Base-by-base conservation (phyloP, 306 rosid genomes). In the Cajanus cajan region DNA sequence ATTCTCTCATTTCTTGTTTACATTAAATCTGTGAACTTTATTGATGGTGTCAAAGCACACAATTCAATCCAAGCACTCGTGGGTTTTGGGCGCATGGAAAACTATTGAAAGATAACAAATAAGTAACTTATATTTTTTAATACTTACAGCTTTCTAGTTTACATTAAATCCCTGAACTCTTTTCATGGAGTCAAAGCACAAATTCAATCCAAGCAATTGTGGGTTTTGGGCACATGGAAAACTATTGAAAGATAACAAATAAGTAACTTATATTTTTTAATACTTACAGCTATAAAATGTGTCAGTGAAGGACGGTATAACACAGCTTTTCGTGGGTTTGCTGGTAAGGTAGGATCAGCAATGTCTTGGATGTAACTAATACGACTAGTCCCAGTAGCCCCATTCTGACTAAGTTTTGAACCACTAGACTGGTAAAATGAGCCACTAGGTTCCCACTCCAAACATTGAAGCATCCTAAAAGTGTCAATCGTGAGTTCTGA, bases 381-480 rank as follows among this genome's bases (percentile, higher is more conserved):
- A 77, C 95, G 92, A 79, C 87, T 82, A 47, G 88, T 40, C 71
- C 84, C 94, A 16, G 90, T 68, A 36, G 87, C 78, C 68, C 96
- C 98, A 82, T 88, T 90, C 78, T 85, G 98, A 79, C 88, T 28
- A 79, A 66, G 88, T 80, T 89, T 95, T 65, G 87, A 73, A 59
- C 79, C 61, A 72, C 75, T 85, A 48, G 93, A 73, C 82, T 89
- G 94, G 87, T 87, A 92, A 81, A 95, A 91, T 22, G 90, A 90
- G 67, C 98, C 98, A 85, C 96, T 88, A 40, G 98, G 97, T 77
- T 95, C 98, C 98, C 98, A 95, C 86, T 95, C 98, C 90, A 92
- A 74, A 88, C 93, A 87, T 79, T 95, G 98, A 83, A 95, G 96
- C 97, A 95, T 92, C 84, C 98, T 82, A 78, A 95, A 95, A 84